phyloP scores from a whole-genome alignment of 73 alveolate genomes.

The Uronychia binucleata region DNA sequence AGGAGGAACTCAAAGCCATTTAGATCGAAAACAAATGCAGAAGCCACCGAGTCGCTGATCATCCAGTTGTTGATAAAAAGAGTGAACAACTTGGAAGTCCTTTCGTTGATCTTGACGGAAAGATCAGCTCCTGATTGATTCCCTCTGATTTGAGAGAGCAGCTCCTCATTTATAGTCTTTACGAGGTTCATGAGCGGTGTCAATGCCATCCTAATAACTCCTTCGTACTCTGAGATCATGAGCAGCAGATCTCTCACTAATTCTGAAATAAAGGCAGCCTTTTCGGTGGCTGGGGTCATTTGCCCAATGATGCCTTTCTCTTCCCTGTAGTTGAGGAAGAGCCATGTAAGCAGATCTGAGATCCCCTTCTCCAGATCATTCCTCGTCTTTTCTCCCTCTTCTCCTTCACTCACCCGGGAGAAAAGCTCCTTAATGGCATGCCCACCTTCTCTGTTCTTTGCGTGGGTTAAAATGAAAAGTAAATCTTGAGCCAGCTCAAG shows the following conservation, averaged over 20 bases:
- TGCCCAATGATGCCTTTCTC: constrained; percentile 7
- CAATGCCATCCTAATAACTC: constrained; percentile 22
- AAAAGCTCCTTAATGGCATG: constrained; percentile 29
- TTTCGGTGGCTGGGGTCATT: constrained; percentile 37
- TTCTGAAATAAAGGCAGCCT: constrained; percentile 21
- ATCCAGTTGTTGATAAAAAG: constrained; percentile 18
- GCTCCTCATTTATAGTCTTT: constrained; percentile 7
- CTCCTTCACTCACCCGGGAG: neutral
- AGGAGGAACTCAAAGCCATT: constrained; percentile 44
- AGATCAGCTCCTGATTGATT: constrained; percentile 15
- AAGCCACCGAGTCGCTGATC: constrained; percentile 22
- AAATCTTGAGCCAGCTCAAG: constrained; percentile 39
- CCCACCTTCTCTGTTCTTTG: constrained; percentile 11
- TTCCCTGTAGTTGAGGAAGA: constrained; percentile 28
- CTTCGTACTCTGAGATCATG: constrained; percentile 6
- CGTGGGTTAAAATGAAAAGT: neutral
- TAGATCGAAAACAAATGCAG: constrained; percentile 38
- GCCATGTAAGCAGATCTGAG: constrained; percentile 8
- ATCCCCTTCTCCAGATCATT: constrained; percentile 12
- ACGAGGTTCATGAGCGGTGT: constrained; percentile 15
- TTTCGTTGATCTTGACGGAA: constrained; percentile 11
- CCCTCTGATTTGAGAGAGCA: neutral
- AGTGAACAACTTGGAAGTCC: constrained; percentile 22
- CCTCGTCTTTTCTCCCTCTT: neutral
- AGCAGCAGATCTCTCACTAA: constrained; percentile 16